A percentile compares a stretch with the other conserved stretches of the same genome.
phyloP scores from a whole-genome alignment of 768 basidiomycete species.

The Mycena capillaripes region DNA sequence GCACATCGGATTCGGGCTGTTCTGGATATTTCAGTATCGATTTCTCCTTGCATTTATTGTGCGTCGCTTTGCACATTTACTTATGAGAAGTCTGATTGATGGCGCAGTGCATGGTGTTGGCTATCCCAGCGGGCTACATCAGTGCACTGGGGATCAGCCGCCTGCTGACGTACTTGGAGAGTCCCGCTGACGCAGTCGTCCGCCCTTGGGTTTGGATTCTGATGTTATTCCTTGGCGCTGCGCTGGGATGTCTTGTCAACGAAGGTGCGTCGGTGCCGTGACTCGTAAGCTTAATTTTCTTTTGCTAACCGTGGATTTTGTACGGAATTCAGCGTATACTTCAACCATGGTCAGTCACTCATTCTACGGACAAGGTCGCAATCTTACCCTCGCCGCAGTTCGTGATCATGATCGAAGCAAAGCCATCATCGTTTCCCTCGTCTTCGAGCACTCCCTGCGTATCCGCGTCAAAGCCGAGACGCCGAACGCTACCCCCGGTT shows the following conservation, averaged over 20 bases:
- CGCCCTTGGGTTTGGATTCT: conserved; percentile 80
- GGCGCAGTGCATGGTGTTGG: not conserved
- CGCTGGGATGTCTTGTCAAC: conserved; percentile 48
- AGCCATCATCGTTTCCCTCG: conserved; percentile 59
- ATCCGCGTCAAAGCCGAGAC: conserved; percentile 65
- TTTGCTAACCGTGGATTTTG: not conserved
- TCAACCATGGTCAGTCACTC: conserved; percentile 11
- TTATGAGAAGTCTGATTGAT: not conserved
- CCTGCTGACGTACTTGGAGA: not conserved
- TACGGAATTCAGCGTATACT: not conserved
- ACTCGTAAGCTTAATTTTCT: not conserved
- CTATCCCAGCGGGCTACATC: not conserved
- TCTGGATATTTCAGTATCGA: not conserved
- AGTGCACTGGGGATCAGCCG: not conserved
- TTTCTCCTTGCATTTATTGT: not conserved
- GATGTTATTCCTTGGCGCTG: conserved; percentile 63
- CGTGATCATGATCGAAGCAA: conserved; percentile 37
- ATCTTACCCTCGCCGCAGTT: too few species aligned
- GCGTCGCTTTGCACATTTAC: not conserved
- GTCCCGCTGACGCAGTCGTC: conserved; percentile 53
- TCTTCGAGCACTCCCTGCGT: conserved; percentile 64
- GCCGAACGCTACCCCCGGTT: not conserved
- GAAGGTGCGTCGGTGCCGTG: not conserved
- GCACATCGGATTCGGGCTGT: not conserved
- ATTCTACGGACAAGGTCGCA: too few species aligned